Conservation (phyloP, 2,329 filamentous ascomycete species). For the Celoporthe dispersa region DNA sequence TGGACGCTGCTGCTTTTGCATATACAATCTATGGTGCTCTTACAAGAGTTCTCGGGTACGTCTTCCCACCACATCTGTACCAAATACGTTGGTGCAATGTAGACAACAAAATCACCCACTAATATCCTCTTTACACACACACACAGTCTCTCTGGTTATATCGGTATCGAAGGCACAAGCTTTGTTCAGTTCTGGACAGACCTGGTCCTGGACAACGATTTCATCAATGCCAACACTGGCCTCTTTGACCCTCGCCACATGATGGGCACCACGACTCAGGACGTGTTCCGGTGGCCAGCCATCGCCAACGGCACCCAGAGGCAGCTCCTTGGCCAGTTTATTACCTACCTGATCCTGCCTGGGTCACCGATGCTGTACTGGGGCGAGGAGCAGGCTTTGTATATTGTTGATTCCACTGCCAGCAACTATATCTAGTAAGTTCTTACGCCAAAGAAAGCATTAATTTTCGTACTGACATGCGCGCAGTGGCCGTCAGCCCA, state of each 20-base stretch:
- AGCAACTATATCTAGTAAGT: conserved; percentile 56
- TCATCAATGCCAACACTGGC: conserved; percentile 60
- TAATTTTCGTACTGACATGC: neutral
- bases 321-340: conserved; percentile 60
- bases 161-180: conserved; percentile 38
- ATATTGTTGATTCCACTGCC: conserved; percentile 64
- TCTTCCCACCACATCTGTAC: conserved; percentile 46
- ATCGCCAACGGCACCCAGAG: conserved; percentile 60
- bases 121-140: conserved; percentile 34
- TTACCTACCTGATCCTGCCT: conserved; percentile 62
- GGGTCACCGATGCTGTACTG: conserved; percentile 64
- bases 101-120: neutral
- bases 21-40: conserved; percentile 66
- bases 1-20: conserved; percentile 66
- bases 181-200: conserved; percentile 56
- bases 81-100: too few species aligned
- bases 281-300: conserved; percentile 67
- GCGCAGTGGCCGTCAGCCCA: conserved; percentile 61
- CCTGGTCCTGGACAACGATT: conserved; percentile 60
- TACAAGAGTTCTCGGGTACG: conserved; percentile 63
- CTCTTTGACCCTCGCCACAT: conserved; percentile 66
- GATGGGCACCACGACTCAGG: conserved; percentile 66
- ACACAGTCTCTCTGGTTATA: conserved; percentile 21
- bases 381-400: conserved; percentile 68
- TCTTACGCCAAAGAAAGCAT: neutral